These are phyloP conservation scores for Aspergillus bridgeri DNA, from an alignment of 495 filamentous ascomycete species.

Conservation along the genomic window DNA sequence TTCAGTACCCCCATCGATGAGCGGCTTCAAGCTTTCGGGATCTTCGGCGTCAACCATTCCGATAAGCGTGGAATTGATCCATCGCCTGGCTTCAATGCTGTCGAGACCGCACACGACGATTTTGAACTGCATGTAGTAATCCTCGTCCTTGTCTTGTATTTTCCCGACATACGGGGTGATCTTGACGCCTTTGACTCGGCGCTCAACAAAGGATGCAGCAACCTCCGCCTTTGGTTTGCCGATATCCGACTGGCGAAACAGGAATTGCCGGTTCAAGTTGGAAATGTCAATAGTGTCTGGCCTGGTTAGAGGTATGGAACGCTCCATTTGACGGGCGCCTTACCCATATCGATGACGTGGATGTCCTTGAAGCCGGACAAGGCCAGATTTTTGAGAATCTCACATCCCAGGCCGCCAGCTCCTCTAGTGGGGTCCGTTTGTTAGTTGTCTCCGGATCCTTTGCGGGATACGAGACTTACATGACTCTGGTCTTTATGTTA, in stretches of 20 bases:
- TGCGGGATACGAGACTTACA: constrained; percentile 22
- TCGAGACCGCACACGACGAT: constrained; percentile 94
- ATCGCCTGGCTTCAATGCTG: constrained; percentile 92
- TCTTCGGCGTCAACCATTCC: constrained; percentile 81
- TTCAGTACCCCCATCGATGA: constrained; percentile 97
- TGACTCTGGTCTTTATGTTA: constrained; percentile 33
- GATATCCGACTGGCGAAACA: constrained; percentile 90
- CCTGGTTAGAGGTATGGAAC: constrained; percentile 16
- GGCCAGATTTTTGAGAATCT: constrained; percentile 95
- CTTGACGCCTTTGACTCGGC: constrained; percentile 79
- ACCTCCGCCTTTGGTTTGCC: constrained; percentile 92
- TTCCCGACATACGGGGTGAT: constrained; percentile 92
- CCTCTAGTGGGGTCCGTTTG: constrained; percentile 52
- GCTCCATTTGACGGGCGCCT: background rate
- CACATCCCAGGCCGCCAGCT: constrained; percentile 92
- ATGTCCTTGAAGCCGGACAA: constrained; percentile 95
- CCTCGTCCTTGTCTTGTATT: constrained; percentile 96
- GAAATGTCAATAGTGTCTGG: constrained; percentile 95
- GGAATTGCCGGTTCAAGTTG: constrained; percentile 96
- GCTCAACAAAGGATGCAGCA: constrained; percentile 86
- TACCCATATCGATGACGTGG: constrained; percentile 98
- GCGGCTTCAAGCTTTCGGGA: constrained; percentile 78
- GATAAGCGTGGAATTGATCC: constrained; percentile 95
- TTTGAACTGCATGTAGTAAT: constrained; percentile 98
- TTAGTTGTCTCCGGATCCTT: background rate